These are phyloP conservation scores for Erigeron philadelphicus DNA, from an alignment of 140 eudicot species.

Conservation along the genomic window DNA sequence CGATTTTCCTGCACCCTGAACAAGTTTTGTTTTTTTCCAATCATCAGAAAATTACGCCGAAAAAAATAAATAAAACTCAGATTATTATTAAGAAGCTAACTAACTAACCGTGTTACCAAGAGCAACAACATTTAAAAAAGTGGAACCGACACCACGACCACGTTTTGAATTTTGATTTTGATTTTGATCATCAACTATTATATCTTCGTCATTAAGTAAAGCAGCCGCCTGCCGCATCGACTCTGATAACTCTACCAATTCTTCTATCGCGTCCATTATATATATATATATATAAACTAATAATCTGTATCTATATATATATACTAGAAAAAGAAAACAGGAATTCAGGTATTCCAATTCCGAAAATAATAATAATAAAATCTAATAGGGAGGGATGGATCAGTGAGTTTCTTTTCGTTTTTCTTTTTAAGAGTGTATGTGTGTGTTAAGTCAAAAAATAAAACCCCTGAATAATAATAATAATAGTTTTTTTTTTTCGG, in stretches of 20 bases:
- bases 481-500: too few species aligned
- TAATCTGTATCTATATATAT: too few species aligned
- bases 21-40: conserved; percentile 21
- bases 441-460: too few species aligned
- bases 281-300: too few species aligned
- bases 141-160: conserved; percentile 25
- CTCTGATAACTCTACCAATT: conserved; percentile 68
- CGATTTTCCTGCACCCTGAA: conserved; percentile 98
- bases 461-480: too few species aligned
- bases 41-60: conserved; percentile 17
- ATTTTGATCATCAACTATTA: conserved; percentile 44
- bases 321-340: too few species aligned
- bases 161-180: conserved; percentile 46
- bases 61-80: not conserved
- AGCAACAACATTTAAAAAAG: conserved; percentile 82
- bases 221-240: conserved; percentile 95
- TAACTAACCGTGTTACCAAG: conserved; percentile 82
- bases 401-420: too few species aligned
- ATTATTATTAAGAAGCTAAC: conserved; percentile 20
- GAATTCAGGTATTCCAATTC: too few species aligned
- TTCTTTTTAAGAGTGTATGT: too few species aligned
- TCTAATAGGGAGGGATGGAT: too few species aligned
- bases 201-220: conserved; percentile 80
- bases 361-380: too few species aligned
- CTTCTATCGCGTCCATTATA: conserved; percentile 86